Evolutionary conservation across 345 rosid species (phyloP), one percentile per base, ranked within the genome.

Genomic region (Eucalyptus camaldulensis): DNA sequence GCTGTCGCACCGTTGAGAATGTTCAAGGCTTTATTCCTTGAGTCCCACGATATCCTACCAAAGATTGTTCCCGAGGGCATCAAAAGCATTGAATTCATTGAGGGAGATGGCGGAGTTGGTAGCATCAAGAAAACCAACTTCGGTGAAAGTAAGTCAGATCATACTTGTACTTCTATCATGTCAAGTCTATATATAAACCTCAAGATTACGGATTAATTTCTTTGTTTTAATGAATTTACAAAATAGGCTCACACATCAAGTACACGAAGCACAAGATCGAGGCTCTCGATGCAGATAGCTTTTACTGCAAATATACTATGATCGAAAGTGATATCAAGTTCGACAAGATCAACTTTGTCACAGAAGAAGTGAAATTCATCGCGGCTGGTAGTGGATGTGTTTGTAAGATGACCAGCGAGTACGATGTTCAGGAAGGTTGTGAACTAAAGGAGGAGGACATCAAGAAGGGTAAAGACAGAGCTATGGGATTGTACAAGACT

Each of bases 51-150:
- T 17, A 17, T 53, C 56, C 56, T 53, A 53, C 56, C 56, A 1
- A 69, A 88, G 87, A 33, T 91, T 29, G 9, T 92, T 85, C 94
- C 95, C 53, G 90, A 90, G 6, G 88, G 88, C 27, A 8, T 93
- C 40, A 86, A 90, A 58, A 89, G 85, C 51, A 16, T 90, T 21
- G 90, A 91, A 69, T 58, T 62, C 47, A 44, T 93, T n/a, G 86
- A 90, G 90, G 95, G 94, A 6, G 88, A 90, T 89, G 95, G 95
- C 15, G 95, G 93, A 14, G 90, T 90, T n/a, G 93, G 93, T 44
- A 92, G 88, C 88, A 90, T 91, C 89, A 93, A 86, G 87, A 49
- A 90, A 50, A 33, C 88, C 33, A 91, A 56, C 86, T 89, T 85
- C 22, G 56, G 3, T 53, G 56, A 85, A 14, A 53, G 86, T 81